phyloP scores from a whole-genome alignment of 1,284 basidiomycete species.

The Termitomyces sp. region DNA sequence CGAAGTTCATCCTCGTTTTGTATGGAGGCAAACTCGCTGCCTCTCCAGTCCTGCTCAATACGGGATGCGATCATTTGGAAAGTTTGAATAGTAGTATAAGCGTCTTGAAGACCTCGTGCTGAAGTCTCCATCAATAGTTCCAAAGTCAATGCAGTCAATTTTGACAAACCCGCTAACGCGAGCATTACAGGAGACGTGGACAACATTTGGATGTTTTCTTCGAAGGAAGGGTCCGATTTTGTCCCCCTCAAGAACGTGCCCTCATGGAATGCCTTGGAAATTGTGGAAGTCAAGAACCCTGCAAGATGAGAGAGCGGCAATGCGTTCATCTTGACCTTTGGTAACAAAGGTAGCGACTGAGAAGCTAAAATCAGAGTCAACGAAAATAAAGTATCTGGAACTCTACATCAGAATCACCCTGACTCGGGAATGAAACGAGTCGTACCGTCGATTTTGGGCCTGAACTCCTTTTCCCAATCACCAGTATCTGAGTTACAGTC shows the following conservation, averaged over 20 bases:
- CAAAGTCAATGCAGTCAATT: slow-evolving; percentile 15
- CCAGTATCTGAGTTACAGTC: slow-evolving; percentile 27
- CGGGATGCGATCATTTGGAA: slow-evolving; percentile 27
- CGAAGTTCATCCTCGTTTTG: slow-evolving; percentile 33
- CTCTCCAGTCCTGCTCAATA: slow-evolving; percentile 52
- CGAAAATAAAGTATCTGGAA: slow-evolving; percentile 24
- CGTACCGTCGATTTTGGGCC: slow-evolving; percentile 38
- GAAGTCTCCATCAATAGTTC: slow-evolving; percentile 15
- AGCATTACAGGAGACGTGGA: slow-evolving; percentile 17
- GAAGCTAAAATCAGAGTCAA: slow-evolving; percentile 48
- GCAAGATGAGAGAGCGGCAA: slow-evolving; percentile 50
- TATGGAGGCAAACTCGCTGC: slow-evolving; percentile 36
- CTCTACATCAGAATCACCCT: background rate
- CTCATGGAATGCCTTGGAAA: slow-evolving; percentile 46
- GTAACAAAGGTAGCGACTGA: slow-evolving; percentile 51
- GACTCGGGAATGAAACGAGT: slow-evolving; percentile 12
- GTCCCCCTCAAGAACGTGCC: slow-evolving; percentile 45
- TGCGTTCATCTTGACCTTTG: slow-evolving; percentile 46
- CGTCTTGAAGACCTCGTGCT: slow-evolving; percentile 11
- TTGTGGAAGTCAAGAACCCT: slow-evolving; percentile 42
- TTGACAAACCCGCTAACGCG: slow-evolving; percentile 18
- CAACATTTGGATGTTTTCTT: slow-evolving; percentile 7
- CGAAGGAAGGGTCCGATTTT: slow-evolving; percentile 20
- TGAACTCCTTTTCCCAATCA: slow-evolving; percentile 67
- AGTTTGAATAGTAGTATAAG: slow-evolving; percentile 6